Conservation (phyloP, 495 filamentous ascomycete genomes). For the Penicillium parvum region DNA sequence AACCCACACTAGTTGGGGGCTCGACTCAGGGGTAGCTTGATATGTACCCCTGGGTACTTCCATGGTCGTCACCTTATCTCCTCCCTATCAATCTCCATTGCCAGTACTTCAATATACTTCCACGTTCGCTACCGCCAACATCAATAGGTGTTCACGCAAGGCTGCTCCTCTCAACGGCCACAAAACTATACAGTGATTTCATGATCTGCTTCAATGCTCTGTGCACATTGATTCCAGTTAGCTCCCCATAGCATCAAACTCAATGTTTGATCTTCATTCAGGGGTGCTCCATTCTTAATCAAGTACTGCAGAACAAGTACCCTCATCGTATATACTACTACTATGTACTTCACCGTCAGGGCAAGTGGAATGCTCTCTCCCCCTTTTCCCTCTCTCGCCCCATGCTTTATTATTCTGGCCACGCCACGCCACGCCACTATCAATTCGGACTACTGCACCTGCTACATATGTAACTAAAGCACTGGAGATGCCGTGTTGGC, state of each 20-base stretch:
- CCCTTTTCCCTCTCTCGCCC: background rate
- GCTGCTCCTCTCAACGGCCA: background rate
- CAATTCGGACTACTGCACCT: too few relatives aligned
- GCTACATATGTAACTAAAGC: too few relatives aligned
- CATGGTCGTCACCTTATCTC: background rate
- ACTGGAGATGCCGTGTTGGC: background rate
- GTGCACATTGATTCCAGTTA: background rate
- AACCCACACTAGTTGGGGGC: slow-evolving; percentile 7
- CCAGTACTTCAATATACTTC: background rate
- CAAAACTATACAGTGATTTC: background rate
- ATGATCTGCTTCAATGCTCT: background rate
- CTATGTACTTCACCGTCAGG: too few relatives aligned
- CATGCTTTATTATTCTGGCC: background rate
- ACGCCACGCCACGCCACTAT: too few relatives aligned
- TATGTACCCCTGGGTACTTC: slow-evolving; percentile 2
- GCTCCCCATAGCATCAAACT: background rate
- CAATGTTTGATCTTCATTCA: too few relatives aligned
- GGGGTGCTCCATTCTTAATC: too few relatives aligned
- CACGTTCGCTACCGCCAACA: background rate
- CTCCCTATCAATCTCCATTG: background rate
- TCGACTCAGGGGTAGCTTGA: slow-evolving; percentile 5
- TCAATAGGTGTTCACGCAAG: background rate
- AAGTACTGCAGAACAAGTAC: too few relatives aligned
- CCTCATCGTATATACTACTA: too few relatives aligned
- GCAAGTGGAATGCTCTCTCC: too few relatives aligned